Conservation (phyloP, 768 basidiomycete species). For the Leccinum obscurum region DNA sequence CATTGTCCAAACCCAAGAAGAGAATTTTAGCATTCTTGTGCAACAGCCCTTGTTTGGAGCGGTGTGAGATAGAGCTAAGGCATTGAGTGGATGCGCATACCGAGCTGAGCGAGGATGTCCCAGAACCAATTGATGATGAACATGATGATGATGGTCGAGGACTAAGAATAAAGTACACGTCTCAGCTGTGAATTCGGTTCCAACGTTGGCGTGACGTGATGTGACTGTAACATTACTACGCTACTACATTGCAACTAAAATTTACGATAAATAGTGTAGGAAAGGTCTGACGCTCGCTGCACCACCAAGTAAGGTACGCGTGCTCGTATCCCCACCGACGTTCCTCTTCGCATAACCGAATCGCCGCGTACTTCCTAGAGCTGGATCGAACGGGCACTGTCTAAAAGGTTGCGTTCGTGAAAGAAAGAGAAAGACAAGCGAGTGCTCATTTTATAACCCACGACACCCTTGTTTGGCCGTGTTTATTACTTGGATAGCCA, state of each 20-base stretch:
- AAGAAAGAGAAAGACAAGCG: not conserved
- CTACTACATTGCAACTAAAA: not conserved
- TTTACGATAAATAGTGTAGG: constrained; percentile 44
- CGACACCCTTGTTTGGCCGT: constrained; percentile 26
- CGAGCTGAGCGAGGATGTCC: constrained; percentile 92
- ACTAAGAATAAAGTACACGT: constrained; percentile 25
- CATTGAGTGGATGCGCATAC: constrained; percentile 44
- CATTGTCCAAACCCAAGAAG: constrained; percentile 98
- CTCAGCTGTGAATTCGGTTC: constrained; percentile 9
- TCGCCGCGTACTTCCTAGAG: constrained; percentile 57
- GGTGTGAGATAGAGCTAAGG: constrained; percentile 1
- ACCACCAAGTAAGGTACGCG: constrained; percentile 47
- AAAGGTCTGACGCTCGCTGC: constrained; percentile 65
- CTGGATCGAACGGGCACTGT: constrained; percentile 65
- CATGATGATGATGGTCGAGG: constrained; percentile 46
- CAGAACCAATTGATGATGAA: constrained; percentile 95
- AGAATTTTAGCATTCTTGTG: constrained; percentile 99
- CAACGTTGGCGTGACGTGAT: constrained; percentile 20
- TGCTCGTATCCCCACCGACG: constrained; percentile 61
- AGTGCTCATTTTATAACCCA: constrained; percentile 15
- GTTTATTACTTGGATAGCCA: constrained; percentile 51
- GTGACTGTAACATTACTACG: constrained; percentile 17
- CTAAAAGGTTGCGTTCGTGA: constrained; percentile 58
- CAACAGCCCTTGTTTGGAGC: constrained; percentile 59
- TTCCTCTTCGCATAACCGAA: constrained; percentile 66